Percentiles rank a stretch among this genome's conserved stretches.
Conservation (phyloP, 805 yeast species). For the Kodamaea neixiangensis region DNA sequence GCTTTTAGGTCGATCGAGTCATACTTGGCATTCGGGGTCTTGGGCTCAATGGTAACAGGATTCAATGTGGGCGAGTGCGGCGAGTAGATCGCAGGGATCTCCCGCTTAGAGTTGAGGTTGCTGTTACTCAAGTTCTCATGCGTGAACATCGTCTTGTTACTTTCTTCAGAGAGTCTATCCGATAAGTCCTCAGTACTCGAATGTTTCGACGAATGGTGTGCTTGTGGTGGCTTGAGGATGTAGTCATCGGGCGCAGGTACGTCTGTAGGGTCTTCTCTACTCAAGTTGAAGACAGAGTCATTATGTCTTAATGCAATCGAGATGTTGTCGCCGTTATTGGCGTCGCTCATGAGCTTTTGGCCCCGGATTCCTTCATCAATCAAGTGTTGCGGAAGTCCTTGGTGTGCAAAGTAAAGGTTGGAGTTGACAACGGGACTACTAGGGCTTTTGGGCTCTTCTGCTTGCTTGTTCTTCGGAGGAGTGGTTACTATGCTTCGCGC, state of each 20-base stretch:
- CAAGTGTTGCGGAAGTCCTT: constrained; percentile 59
- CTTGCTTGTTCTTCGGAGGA: not conserved
- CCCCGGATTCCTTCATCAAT: constrained; percentile 12
- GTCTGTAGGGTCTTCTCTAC: constrained; percentile 1
- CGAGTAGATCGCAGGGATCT: not conserved
- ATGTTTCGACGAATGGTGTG: constrained; percentile 12
- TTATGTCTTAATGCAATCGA: constrained; percentile 42
- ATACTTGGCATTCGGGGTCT: constrained; percentile 2
- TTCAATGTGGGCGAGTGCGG: not conserved
- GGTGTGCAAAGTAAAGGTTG: constrained; percentile 57
- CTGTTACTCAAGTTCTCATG: not conserved
- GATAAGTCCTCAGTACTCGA: constrained; percentile 3
- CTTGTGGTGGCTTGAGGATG: constrained; percentile 24
- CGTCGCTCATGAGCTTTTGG: constrained; percentile 18
- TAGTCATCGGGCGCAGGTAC: constrained; percentile 5
- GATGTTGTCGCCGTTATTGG: constrained; percentile 23
- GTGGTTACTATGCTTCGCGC: not conserved
- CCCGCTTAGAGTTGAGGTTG: not conserved
- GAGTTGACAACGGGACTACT: constrained; percentile 31
- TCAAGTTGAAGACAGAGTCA: constrained; percentile 19
- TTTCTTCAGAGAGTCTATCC: not conserved
- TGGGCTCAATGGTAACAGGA: constrained; percentile 4
- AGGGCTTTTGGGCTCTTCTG: not conserved
- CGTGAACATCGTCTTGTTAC: not conserved
- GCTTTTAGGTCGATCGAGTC: not conserved